Conservation (phyloP, 345 rosid species). For the Rhodamnia argentea region DNA sequence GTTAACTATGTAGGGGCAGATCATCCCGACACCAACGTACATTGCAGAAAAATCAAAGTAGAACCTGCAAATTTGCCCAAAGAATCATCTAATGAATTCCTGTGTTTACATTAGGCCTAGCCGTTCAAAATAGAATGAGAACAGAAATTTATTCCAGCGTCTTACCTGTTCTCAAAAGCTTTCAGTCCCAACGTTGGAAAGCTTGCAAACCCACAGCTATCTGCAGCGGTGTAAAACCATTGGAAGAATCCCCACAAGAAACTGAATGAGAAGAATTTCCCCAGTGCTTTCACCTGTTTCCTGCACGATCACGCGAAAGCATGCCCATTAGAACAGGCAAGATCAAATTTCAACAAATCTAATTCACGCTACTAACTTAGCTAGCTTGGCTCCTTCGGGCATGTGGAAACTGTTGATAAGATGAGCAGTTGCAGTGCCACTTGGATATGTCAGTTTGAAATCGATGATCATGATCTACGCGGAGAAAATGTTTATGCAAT, state of each 20-base stretch:
- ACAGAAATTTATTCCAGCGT: background rate
- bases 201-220: constrained; percentile 45
- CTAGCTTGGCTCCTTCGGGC: constrained; percentile 60
- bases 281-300: constrained; percentile 62
- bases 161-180: constrained; percentile 50
- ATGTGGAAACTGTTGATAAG: constrained; percentile 89
- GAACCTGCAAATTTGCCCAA: constrained; percentile 38
- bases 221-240: constrained; percentile 70
- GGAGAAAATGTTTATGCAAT: background rate
- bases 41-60: constrained; percentile 80
- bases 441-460: constrained; percentile 66
- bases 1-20: constrained; percentile 68
- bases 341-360: background rate
- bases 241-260: constrained; percentile 87
- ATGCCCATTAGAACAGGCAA: background rate
- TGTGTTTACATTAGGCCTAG: background rate
- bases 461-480: constrained; percentile 67
- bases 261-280: constrained; percentile 70
- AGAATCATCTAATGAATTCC: background rate
- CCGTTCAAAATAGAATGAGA: background rate
- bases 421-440: constrained; percentile 81
- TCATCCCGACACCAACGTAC: constrained; percentile 90
- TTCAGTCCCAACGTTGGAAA: constrained; percentile 77
- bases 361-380: constrained; percentile 26
- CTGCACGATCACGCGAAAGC: constrained; percentile 13